Evolutionary conservation across 139 green algal species (phyloP).

Genomic region (Chlamydomonas eustigma): DNA sequence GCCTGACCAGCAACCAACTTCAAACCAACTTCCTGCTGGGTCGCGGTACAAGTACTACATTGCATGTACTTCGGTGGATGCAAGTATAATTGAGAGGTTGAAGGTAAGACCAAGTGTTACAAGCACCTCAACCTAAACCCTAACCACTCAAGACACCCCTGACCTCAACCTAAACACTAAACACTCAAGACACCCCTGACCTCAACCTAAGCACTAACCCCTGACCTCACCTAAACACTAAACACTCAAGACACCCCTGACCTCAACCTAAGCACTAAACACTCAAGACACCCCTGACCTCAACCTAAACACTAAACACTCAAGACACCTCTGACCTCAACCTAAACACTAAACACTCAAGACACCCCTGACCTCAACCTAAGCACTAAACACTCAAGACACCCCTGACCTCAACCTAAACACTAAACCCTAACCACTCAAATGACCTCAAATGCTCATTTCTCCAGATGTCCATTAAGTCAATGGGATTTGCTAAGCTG

Average conservation of each 20-base stretch:
- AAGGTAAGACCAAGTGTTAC: not conserved
- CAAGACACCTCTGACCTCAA: not conserved
- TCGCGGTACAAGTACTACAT: constrained; percentile 6
- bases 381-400: not conserved
- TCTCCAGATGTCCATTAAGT: not conserved
- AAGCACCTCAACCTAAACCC: not conserved
- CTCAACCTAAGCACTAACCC: not conserved
- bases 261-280: not conserved
- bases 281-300: not conserved
- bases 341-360: not conserved
- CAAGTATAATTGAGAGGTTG: not conserved
- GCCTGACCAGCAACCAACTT: not conserved
- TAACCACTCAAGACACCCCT: not conserved
- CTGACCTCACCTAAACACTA: not conserved
- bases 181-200: not conserved
- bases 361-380: not conserved
- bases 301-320: not conserved
- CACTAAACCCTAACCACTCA: not conserved
- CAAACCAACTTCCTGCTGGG: not conserved
- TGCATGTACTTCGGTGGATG: not conserved
- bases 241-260: not conserved
- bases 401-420: not conserved
- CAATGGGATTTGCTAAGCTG: not conserved
- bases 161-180: not conserved
- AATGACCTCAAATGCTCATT: not conserved